Evolutionary conservation across 2,329 filamentous ascomycete species (phyloP).

Genomic region (Reticulascus tulasneorum): DNA sequence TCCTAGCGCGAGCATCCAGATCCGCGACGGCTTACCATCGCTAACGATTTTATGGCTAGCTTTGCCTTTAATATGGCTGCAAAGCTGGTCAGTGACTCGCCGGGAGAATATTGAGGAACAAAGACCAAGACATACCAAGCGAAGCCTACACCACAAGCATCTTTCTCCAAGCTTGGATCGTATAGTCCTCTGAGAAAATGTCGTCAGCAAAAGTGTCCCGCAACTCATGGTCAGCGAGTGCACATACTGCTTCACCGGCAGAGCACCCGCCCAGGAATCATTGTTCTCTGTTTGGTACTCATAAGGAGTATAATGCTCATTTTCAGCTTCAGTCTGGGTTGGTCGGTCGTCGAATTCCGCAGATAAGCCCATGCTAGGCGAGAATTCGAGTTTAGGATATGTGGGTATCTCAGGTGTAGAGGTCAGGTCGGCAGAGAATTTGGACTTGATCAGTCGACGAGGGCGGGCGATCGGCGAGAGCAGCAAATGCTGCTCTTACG

Average conservation of each 20-base stretch:
- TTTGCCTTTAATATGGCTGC: constrained; percentile 93
- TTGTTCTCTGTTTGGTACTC: constrained; percentile 86
- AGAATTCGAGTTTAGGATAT: constrained; percentile 28
- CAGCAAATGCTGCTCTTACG: constrained; percentile 16
- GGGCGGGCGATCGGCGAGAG: constrained; percentile 18
- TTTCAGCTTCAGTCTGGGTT: constrained; percentile 56
- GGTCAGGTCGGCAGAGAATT: constrained; percentile 17
- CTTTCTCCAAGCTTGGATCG: constrained; percentile 92
- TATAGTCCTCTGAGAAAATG: constrained; percentile 68
- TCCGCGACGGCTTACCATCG: constrained; percentile 68
- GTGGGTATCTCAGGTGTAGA: too few relatives aligned
- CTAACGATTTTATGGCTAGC: constrained; percentile 97
- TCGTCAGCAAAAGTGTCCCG: constrained; percentile 10
- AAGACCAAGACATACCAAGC: constrained; percentile 67
- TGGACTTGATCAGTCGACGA: constrained; percentile 12
- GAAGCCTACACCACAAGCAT: constrained; percentile 99
- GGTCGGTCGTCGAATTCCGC: constrained; percentile 67
- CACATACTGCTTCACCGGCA: constrained; percentile 85
- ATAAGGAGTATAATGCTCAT: constrained; percentile 65
- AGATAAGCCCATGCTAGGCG: constrained; percentile 66
- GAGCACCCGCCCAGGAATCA: constrained; percentile 83
- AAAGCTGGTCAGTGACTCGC: constrained; percentile 16
- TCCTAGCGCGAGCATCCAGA: neutral
- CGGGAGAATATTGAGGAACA: constrained; percentile 17
- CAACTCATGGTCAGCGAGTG: neutral